Percentiles rank a stretch among this genome's conserved stretches.
Evolutionary conservation across 495 filamentous ascomycete genomes (phyloP).

Genomic region (Daldinia bambusicola): DNA sequence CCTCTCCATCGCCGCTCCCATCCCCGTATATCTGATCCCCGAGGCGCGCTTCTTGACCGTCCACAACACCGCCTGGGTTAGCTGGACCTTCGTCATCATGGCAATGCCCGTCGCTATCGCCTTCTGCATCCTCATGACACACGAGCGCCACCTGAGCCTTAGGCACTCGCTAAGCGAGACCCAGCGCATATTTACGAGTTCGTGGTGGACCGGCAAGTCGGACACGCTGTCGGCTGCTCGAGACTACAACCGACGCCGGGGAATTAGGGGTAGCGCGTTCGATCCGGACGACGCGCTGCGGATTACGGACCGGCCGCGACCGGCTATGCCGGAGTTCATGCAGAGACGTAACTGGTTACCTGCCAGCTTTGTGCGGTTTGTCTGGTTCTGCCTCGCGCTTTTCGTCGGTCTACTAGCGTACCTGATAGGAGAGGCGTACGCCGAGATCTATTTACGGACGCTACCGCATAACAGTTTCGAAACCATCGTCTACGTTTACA

Average conservation of each 20-base stretch:
- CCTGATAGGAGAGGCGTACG: slow-evolving; percentile 72
- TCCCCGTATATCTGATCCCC: slow-evolving; percentile 66
- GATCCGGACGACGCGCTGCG: slow-evolving; percentile 43
- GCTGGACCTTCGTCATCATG: slow-evolving; percentile 73
- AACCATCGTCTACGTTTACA: slow-evolving; percentile 72
- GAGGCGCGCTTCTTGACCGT: slow-evolving; percentile 58
- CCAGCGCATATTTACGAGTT: slow-evolving; percentile 69
- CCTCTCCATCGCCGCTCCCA: slow-evolving; percentile 63
- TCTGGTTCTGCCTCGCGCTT: slow-evolving; percentile 74
- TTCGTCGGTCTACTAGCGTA: slow-evolving; percentile 68
- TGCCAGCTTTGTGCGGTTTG: slow-evolving; percentile 69
- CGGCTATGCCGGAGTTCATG: slow-evolving; percentile 50
- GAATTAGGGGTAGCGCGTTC: slow-evolving; percentile 49
- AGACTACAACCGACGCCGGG: slow-evolving; percentile 41
- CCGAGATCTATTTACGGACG: slow-evolving; percentile 71
- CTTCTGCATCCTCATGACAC: slow-evolving; percentile 66
- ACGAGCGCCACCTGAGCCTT: slow-evolving; percentile 65
- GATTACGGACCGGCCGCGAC: slow-evolving; percentile 42
- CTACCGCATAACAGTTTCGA: slow-evolving; percentile 70
- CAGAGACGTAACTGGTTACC: slow-evolving; percentile 62
- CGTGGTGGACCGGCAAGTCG: slow-evolving; percentile 66
- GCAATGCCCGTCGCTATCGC: slow-evolving; percentile 69
- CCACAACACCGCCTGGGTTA: slow-evolving; percentile 71
- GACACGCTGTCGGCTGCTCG: slow-evolving; percentile 51
- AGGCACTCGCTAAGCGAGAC: slow-evolving; percentile 68